Conservation (phyloP, 331 rosid genomes). For the Ulmus americana region DNA sequence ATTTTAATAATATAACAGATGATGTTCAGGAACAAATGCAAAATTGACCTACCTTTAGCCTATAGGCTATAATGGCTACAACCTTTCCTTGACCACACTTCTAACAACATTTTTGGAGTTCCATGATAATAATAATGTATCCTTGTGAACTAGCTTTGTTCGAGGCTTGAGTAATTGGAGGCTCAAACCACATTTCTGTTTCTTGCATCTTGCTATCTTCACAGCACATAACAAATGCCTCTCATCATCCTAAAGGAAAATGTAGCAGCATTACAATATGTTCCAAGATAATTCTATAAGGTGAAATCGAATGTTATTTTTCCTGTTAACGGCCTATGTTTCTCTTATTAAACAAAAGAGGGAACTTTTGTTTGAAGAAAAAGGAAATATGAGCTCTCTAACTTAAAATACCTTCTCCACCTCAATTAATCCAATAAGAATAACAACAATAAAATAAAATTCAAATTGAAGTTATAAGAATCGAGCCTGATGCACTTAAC, state of each 20-base stretch:
- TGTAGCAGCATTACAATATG: conserved; percentile 19
- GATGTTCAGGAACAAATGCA: no score
- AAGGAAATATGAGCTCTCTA: background rate
- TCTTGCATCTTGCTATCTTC: conserved; percentile 64
- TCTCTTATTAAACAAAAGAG: no score
- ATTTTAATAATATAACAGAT: no score
- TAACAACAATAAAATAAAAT: background rate
- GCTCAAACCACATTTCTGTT: conserved; percentile 29
- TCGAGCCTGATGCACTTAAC: background rate
- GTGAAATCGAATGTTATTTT: background rate
- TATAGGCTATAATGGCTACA: conserved; percentile 13
- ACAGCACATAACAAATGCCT: conserved; percentile 37
- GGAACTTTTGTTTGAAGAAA: background rate
- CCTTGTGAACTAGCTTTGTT: conserved; percentile 47
- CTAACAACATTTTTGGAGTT: conserved; percentile 39
- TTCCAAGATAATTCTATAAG: background rate
- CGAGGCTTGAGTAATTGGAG: conserved; percentile 24
- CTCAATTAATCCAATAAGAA: background rate
- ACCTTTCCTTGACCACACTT: conserved; percentile 64
- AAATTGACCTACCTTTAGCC: no score
- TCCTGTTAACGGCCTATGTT: background rate
- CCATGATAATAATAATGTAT: conserved; percentile 58
- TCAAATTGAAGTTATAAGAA: no score
- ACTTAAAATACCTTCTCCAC: background rate
- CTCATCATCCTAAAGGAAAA: conserved; percentile 35